Conservation (phyloP, 148 eudicot species). For the Beta vulgaris region DNA sequence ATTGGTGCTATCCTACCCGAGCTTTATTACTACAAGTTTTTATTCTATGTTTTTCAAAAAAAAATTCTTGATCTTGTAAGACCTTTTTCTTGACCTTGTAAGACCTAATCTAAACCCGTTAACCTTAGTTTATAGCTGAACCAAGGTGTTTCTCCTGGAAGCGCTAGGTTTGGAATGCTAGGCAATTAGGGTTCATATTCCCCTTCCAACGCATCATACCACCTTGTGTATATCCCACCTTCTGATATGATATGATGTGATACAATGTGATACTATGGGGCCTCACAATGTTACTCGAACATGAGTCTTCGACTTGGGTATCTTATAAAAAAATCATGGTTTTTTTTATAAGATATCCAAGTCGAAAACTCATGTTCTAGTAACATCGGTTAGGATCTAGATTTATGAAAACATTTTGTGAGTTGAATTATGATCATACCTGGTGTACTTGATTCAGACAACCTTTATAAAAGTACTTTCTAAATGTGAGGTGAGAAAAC, state of each 20-base stretch:
- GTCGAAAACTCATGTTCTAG: too few relatives aligned
- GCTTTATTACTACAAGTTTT: slow-evolving; percentile 8
- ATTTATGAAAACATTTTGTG: background rate
- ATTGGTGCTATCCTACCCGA: slow-evolving; percentile 36
- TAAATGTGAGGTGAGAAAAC: too few relatives aligned
- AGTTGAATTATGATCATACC: background rate
- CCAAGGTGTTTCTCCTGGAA: background rate
- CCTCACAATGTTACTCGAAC: too few relatives aligned
- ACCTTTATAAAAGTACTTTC: too few relatives aligned
- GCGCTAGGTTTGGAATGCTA: background rate
- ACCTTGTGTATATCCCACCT: slow-evolving; percentile 27
- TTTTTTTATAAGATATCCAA: too few relatives aligned
- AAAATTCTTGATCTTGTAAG: slow-evolving; percentile 45
- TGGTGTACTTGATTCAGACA: background rate
- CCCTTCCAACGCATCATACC: slow-evolving; percentile 22
- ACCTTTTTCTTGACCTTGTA: slow-evolving; percentile 43
- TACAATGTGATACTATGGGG: too few relatives aligned
- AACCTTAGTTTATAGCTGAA: background rate
- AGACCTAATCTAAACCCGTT: slow-evolving; percentile 14
- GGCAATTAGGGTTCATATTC: background rate
- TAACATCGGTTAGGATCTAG: background rate
- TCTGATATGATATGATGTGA: too few relatives aligned
- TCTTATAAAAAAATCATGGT: too few relatives aligned
- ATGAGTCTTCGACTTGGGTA: too few relatives aligned
- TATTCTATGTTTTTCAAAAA: background rate